phyloP scores from a whole-genome alignment of 2,329 filamentous ascomycete species.

The Pseudogymnoascus verrucosus region DNA sequence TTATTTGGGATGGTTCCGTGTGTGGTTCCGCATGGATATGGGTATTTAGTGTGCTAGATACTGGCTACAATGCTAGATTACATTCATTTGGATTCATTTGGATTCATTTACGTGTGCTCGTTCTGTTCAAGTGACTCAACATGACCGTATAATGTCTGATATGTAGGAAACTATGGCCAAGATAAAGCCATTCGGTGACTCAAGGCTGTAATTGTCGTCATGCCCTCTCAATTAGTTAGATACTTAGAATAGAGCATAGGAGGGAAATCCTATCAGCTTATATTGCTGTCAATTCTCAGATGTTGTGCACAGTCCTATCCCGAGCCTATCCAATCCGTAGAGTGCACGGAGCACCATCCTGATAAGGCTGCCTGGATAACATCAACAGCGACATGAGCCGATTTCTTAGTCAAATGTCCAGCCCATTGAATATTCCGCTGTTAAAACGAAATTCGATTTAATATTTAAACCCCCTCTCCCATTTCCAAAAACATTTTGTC shows the following conservation, averaged over 20 bases:
- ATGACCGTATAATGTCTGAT: not conserved
- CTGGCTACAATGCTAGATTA: not conserved
- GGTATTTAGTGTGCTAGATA: not conserved
- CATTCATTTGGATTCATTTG: conserved; percentile 7
- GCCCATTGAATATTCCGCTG: too few relatives aligned
- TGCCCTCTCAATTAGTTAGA: not conserved
- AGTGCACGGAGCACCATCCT: not conserved
- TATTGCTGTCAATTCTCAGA: not conserved
- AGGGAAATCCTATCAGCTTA: not conserved
- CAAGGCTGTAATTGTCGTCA: not conserved
- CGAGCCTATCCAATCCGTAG: not conserved
- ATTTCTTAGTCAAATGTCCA: not conserved
- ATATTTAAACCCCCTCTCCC: not conserved
- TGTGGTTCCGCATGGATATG: not conserved
- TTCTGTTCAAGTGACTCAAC: not conserved
- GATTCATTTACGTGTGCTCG: not conserved
- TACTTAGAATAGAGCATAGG: not conserved
- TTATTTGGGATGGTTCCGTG: not conserved
- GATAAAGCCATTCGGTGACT: not conserved
- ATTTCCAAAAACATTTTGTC: not conserved
- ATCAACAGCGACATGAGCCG: not conserved
- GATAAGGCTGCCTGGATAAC: conserved; percentile 4
- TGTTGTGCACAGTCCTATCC: not conserved
- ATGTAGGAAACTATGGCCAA: not conserved
- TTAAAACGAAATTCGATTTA: too few relatives aligned